Percentiles rank a stretch among this genome's conserved stretches.
Evolutionary conservation across 2,329 filamentous ascomycete species (phyloP).

Genomic region (Talaromyces verruculosus): DNA sequence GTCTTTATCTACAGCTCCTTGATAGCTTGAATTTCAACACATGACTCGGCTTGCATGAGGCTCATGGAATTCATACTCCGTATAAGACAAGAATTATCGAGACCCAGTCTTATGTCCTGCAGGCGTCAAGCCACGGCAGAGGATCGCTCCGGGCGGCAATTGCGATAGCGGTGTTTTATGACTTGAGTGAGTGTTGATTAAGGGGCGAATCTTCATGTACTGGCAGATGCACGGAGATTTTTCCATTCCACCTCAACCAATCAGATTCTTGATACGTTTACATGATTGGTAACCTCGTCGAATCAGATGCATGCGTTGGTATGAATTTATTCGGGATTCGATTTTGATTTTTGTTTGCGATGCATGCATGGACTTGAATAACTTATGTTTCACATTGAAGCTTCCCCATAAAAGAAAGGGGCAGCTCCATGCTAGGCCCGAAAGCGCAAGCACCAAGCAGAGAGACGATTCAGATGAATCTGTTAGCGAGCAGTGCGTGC

Average conservation of each 20-base stretch:
- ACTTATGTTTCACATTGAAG: not conserved
- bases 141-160: not conserved
- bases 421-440: not conserved
- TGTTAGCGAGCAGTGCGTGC: not conserved
- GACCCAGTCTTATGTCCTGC: slow-evolving; percentile 2
- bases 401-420: slow-evolving; percentile 12
- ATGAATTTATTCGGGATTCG: not conserved
- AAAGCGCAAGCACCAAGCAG: slow-evolving; percentile 7
- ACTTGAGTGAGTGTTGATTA: not conserved
- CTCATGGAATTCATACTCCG: not conserved
- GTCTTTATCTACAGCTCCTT: not conserved
- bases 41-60: slow-evolving; percentile 2
- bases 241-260: not conserved
- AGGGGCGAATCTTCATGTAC: not conserved
- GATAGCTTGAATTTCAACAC: not conserved
- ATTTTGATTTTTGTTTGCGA: not conserved
- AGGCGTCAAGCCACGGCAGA: slow-evolving; percentile 6
- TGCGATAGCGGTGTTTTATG: not conserved
- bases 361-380: no score
- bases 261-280: not conserved
- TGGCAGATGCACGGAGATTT: not conserved
- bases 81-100: not conserved
- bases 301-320: not conserved
- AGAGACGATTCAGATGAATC: not conserved
- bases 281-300: not conserved